phyloP scores from a whole-genome alignment of 202 grass and related monocot genomes.

The Carex sylvatica region DNA sequence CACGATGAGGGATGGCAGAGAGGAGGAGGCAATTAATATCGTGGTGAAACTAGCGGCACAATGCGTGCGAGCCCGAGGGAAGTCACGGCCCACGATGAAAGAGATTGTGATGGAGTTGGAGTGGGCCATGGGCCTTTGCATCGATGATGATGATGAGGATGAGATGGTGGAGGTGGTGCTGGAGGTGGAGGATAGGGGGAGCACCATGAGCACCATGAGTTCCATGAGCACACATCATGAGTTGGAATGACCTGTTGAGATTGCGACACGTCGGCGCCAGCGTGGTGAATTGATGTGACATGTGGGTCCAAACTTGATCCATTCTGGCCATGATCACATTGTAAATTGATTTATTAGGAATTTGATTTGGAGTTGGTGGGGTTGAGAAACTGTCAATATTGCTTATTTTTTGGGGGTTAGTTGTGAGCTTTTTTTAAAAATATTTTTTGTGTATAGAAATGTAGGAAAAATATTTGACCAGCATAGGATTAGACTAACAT shows the following conservation, averaged over 20 bases:
- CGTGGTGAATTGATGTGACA: not conserved
- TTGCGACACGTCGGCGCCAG: not conserved
- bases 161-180: conserved; percentile 22
- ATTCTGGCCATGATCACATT: not conserved
- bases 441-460: conserved; percentile 14
- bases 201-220: not conserved
- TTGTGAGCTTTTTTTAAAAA: not conserved
- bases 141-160: conserved; percentile 18
- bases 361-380: conserved; percentile 19
- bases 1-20: conserved; percentile 33
- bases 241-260: conserved; percentile 8
- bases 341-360: not conserved
- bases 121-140: conserved; percentile 56
- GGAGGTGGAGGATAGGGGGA: conserved; percentile 8
- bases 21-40: conserved; percentile 48
- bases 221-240: conserved; percentile 5
- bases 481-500: conserved; percentile 19
- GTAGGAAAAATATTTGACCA: conserved; percentile 12
- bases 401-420: not conserved
- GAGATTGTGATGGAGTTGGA: conserved; percentile 77
- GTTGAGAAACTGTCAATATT: conserved; percentile 20
- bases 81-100: conserved; percentile 57
- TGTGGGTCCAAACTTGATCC: conserved; percentile 7
- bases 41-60: conserved; percentile 52
- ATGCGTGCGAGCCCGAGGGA: conserved; percentile 50